Evolutionary conservation across 2,329 filamentous ascomycete species (phyloP), one percentile per base, ranked within the genome.

Genomic region (Paradendryphiella salina): DNA sequence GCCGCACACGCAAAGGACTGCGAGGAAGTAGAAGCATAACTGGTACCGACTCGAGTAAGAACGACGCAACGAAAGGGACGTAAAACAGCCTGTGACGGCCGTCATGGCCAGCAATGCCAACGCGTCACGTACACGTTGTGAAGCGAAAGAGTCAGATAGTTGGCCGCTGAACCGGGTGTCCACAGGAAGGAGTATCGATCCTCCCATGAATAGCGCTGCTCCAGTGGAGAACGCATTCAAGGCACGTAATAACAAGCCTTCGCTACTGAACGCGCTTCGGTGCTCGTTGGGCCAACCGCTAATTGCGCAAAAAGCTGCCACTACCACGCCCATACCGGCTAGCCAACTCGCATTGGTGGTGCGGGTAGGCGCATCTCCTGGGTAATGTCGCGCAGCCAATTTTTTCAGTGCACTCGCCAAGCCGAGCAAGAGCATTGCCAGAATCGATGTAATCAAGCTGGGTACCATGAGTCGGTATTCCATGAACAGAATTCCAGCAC

Each of bases 381-480:
- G 49, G 42, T 56, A 50, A 20, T 49, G 15, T 35, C 47, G 50
- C 28, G 26, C 17, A 9, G 39, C 49, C 9, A 58, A 32, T 11
- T 57, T 58, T 21, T 49, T 45, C 1, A 62, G 37, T 5, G 48
- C 59, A 35, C 59, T 57, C 3, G 62, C 58, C 11, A 52, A 13
- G 11, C 64, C 67, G 32, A 58, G 37, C 3, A 66, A 38, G 10
- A 69, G 44, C 40, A 63, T 61, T 11, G 64, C 61, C 2, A 54
- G 46, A 5, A 70, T 61, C 1, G 60, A 55, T 18, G 59, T 50
- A 13, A 59, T 32, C n/a, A 72, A 44, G 14, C 41, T 57, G 7
- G 60, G 53, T 13, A 63, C 56, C 8, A 47, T 54, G 17, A 69
- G 56, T 33, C 63, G 64, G 44, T 69, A 71, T 35, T 72, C 67